phyloP scores from a whole-genome alignment of 768 basidiomycete species.

The Lentinula sp. region DNA sequence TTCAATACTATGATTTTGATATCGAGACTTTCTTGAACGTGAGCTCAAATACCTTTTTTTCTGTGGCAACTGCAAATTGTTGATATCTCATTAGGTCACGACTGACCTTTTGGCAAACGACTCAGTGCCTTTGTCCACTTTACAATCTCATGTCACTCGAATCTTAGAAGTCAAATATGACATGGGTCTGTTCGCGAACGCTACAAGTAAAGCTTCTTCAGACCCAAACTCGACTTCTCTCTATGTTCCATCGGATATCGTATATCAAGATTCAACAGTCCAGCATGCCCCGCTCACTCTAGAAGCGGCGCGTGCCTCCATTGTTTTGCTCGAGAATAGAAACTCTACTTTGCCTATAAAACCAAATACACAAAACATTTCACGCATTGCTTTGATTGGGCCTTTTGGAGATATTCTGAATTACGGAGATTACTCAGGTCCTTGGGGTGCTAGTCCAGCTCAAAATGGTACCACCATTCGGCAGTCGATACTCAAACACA shows the following conservation, averaged over 20 bases:
- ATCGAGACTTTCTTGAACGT: conserved; percentile 16
- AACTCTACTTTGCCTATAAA: conserved; percentile 16
- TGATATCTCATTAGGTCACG: conserved; percentile 7
- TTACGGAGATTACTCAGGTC: conserved; percentile 21
- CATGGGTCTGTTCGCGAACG: conserved; percentile 10
- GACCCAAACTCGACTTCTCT: conserved; percentile 11
- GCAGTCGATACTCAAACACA: conserved; percentile 13
- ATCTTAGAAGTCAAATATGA: conserved; percentile 19
- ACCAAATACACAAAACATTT: conserved; percentile 6
- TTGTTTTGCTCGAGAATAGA: conserved; percentile 19
- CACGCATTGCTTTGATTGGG: conserved; percentile 16
- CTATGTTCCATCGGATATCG: conserved; percentile 11
- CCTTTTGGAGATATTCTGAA: conserved; percentile 18
- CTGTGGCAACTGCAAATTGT: neutral
- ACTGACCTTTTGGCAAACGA: conserved; percentile 13
- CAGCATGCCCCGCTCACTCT: conserved; percentile 17
- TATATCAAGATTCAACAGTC: conserved; percentile 11
- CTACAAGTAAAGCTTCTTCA: neutral
- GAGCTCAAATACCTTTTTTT: neutral
- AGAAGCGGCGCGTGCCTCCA: conserved; percentile 17
- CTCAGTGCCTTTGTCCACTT: conserved; percentile 12
- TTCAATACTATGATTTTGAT: conserved; percentile 18
- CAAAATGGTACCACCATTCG: conserved; percentile 13
- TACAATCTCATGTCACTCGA: conserved; percentile 13
- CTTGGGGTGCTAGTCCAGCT: conserved; percentile 17